A percentile compares a stretch with the other conserved stretches of the same genome.
Evolutionary conservation across 768 basidiomycete species (phyloP).

Genomic region (Brasilioporus rufonigricans): DNA sequence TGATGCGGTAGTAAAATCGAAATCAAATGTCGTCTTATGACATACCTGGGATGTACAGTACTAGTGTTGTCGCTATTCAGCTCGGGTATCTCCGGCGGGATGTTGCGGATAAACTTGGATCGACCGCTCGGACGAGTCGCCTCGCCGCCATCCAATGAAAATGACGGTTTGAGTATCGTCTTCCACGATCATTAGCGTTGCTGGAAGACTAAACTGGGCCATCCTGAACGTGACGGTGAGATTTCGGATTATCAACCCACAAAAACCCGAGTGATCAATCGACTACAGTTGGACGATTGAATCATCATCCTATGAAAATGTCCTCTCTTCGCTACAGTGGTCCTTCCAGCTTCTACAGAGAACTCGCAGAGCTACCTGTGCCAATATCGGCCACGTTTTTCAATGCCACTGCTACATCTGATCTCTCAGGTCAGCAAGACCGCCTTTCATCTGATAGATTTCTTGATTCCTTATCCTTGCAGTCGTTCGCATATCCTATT

Average conservation of each 20-base stretch:
- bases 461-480: not conserved
- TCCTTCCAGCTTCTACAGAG: slow-evolving; percentile 28
- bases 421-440: slow-evolving; percentile 14
- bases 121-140: too few relatives aligned
- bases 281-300: too few relatives aligned
- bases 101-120: too few relatives aligned
- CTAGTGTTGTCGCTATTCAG: not conserved
- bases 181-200: too few relatives aligned
- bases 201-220: too few relatives aligned
- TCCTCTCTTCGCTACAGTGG: slow-evolving; percentile 20
- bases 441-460: not conserved
- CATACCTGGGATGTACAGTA: too few relatives aligned
- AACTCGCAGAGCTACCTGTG: slow-evolving; percentile 41
- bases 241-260: not conserved
- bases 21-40: too few relatives aligned
- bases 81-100: not conserved
- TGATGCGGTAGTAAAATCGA: too few relatives aligned
- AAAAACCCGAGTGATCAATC: not conserved
- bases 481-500: slow-evolving; percentile 47
- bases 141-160: too few relatives aligned
- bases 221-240: too few relatives aligned
- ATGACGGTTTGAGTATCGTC: too few relatives aligned
- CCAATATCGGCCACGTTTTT: slow-evolving; percentile 37
- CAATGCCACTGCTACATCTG: slow-evolving; percentile 7
- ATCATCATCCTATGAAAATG: slow-evolving; percentile 4